phyloP scores from a whole-genome alignment of 1,139 yeast genomes.

The Diutina catenulata region DNA sequence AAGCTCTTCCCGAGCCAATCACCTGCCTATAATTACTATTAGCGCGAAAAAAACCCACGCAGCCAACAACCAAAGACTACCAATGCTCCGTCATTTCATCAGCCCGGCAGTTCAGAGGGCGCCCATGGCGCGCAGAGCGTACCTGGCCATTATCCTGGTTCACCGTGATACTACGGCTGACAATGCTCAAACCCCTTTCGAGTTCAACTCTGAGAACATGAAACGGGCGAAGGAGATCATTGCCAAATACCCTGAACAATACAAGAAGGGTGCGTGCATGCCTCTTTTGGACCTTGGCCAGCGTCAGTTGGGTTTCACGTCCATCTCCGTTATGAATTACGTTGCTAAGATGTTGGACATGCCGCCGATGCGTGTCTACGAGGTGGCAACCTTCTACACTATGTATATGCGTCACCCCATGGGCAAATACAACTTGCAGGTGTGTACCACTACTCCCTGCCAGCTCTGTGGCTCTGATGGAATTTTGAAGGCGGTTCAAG shows the following conservation, averaged over 20 bases:
- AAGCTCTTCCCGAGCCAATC: too few species aligned
- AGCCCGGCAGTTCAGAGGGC: too few species aligned
- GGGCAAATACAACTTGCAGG: conserved; percentile 77
- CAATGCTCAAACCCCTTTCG: conserved; percentile 61
- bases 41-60: too few species aligned
- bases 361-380: conserved; percentile 95
- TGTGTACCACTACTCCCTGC: conserved; percentile 88
- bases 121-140: conserved; percentile 3
- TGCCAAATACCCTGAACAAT: conserved; percentile 75
- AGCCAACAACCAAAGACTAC: too few species aligned
- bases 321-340: conserved; percentile 86
- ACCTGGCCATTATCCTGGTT: conserved; percentile 35
- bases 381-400: conserved; percentile 87
- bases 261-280: conserved; percentile 83
- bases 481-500: conserved; percentile 58
- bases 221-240: conserved; percentile 63
- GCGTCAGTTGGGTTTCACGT: conserved; percentile 79
- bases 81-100: too few species aligned
- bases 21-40: too few species aligned
- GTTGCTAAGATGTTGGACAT: conserved; percentile 77
- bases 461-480: conserved; percentile 77
- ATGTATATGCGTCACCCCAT: conserved; percentile 85
- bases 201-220: conserved; percentile 58
- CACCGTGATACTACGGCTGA: conserved; percentile 66
- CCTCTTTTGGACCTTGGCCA: conserved; percentile 81